Percentiles rank a stretch among this genome's conserved stretches.
These are phyloP conservation scores for Alnus rubra DNA, from an alignment of 306 rosid species.

Conservation along the genomic window DNA sequence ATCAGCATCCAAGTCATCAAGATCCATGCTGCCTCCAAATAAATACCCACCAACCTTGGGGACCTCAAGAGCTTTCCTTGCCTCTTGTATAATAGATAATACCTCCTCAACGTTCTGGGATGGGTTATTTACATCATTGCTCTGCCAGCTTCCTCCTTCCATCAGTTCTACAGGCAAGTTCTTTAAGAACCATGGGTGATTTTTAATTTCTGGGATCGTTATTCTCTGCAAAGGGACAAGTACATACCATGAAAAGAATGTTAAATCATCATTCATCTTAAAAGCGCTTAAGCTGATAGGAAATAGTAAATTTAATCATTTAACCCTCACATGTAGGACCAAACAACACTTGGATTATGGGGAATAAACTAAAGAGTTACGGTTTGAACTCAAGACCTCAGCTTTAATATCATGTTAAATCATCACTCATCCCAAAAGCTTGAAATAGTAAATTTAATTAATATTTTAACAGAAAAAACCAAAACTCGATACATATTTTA, in stretches of 20 bases:
- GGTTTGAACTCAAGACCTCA: too few species aligned
- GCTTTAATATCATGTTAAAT: too few species aligned
- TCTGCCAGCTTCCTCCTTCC: slow-evolving; percentile 79
- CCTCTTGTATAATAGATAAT: slow-evolving; percentile 64
- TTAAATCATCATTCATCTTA: too few species aligned
- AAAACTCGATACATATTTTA: not conserved
- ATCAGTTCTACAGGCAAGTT: slow-evolving; percentile 66
- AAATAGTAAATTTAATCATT: too few species aligned
- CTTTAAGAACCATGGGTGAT: slow-evolving; percentile 74
- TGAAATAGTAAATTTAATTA: too few species aligned
- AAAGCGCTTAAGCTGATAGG: too few species aligned
- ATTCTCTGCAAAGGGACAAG: slow-evolving; percentile 58
- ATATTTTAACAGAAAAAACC: not conserved
- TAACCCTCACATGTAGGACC: too few species aligned
- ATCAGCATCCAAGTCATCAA: slow-evolving; percentile 71
- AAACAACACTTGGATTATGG: too few species aligned
- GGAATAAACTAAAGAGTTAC: too few species aligned
- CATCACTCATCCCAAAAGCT: too few species aligned
- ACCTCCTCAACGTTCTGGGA: slow-evolving; percentile 70
- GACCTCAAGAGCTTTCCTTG: slow-evolving; percentile 40
- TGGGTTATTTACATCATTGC: slow-evolving; percentile 56
- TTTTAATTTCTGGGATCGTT: slow-evolving; percentile 64
- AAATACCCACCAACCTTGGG: slow-evolving; percentile 43
- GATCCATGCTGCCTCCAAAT: slow-evolving; percentile 64
- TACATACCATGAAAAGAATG: slow-evolving; percentile 9